A percentile compares a stretch with the other conserved stretches of the same genome.
These are phyloP conservation scores for Lichenothelia convexa DNA, from an alignment of 495 filamentous ascomycete species.

Conservation along the genomic window DNA sequence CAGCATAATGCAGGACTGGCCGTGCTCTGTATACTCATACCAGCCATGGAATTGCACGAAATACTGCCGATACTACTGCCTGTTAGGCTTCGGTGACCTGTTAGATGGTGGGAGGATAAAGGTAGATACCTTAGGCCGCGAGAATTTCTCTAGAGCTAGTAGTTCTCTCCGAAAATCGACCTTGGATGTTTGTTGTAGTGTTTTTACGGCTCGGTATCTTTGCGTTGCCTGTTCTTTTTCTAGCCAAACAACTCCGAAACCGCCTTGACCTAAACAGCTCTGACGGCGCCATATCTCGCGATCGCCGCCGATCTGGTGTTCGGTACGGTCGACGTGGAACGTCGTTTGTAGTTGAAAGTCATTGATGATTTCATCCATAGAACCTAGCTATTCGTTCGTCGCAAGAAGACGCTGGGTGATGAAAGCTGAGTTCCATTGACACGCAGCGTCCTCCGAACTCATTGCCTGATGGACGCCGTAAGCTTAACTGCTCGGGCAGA, in stretches of 20 bases:
- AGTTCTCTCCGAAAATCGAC: slow-evolving; percentile 10
- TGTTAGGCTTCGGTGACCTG: too few species aligned
- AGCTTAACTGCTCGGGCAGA: too few species aligned
- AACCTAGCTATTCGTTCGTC: too few species aligned
- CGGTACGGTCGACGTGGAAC: slow-evolving; percentile 10
- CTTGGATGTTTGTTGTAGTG: slow-evolving; percentile 3
- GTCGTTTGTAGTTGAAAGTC: slow-evolving; percentile 16
- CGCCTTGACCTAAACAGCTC: slow-evolving; percentile 4
- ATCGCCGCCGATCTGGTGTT: slow-evolving; percentile 12
- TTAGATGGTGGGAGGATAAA: background rate
- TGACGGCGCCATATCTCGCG: slow-evolving; percentile 5
- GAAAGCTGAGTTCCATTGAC: too few species aligned
- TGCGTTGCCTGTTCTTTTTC: slow-evolving; percentile 2
- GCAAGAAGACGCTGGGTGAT: too few species aligned
- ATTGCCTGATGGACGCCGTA: too few species aligned
- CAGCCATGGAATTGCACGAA: slow-evolving; percentile 12
- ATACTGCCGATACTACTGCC: slow-evolving; percentile 6
- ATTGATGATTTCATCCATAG: slow-evolving; percentile 19
- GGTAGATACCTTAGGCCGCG: slow-evolving; percentile 2
- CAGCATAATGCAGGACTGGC: too few species aligned
- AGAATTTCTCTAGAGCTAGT: slow-evolving; percentile 15
- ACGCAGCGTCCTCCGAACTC: too few species aligned
- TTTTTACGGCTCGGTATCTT: slow-evolving; percentile 9
- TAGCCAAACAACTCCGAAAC: slow-evolving; percentile 9
- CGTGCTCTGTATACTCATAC: slow-evolving; percentile 4